phyloP scores from a whole-genome alignment of 179 eudicot species.

The Gypsophila paniculata region DNA sequence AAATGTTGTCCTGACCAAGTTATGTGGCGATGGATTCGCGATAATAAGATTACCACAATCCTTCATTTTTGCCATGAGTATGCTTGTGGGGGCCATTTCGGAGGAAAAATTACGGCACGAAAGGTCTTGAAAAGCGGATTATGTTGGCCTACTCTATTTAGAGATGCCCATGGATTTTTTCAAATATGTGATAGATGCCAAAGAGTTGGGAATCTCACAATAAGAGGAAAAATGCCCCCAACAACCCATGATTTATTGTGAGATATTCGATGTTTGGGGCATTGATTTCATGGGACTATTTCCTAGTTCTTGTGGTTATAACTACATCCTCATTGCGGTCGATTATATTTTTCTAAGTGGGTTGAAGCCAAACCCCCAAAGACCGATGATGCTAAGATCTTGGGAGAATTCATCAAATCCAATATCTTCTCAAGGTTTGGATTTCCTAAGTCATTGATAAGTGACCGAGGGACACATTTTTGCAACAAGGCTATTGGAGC shows the following conservation, averaged over 20 bases:
- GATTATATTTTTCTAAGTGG: background rate
- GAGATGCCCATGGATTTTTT: background rate
- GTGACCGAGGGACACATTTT: background rate
- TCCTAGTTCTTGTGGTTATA: background rate
- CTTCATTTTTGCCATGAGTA: background rate
- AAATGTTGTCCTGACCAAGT: conserved; percentile 10
- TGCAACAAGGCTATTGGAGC: background rate
- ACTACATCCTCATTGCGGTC: background rate
- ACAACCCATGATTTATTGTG: background rate
- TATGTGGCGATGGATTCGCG: conserved; percentile 1
- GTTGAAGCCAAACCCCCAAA: background rate
- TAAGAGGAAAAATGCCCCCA: background rate
- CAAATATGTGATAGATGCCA: too few relatives aligned
- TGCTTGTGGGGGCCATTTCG: conserved; percentile 17
- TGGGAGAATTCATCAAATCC: background rate
- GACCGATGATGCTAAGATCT: background rate
- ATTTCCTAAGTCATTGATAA: background rate
- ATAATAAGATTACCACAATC: background rate
- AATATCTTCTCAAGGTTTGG: background rate
- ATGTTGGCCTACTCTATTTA: conserved; percentile 15
- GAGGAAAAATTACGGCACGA: background rate
- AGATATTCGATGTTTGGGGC: background rate
- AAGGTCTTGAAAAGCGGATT: conserved; percentile 17
- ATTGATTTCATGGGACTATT: too few relatives aligned
- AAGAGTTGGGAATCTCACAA: background rate